These are phyloP conservation scores for Sphenostylis stenocarpa DNA, from an alignment of 306 rosid species.

Conservation along the genomic window DNA sequence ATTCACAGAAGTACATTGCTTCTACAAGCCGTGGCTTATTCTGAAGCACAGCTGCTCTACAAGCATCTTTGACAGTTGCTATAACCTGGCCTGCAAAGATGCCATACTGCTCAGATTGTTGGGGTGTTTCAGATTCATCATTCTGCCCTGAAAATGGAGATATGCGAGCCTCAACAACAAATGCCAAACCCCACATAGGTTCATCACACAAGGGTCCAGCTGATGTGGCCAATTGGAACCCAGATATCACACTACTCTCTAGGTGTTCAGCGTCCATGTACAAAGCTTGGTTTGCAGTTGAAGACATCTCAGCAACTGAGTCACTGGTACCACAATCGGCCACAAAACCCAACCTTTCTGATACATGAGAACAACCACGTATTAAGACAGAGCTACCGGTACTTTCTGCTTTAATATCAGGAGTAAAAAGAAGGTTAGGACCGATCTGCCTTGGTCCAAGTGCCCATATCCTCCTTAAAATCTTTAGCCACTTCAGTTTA, in stretches of 20 bases:
- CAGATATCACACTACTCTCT: constrained; percentile 71
- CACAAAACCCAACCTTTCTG: constrained; percentile 63
- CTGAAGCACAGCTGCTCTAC: constrained; percentile 81
- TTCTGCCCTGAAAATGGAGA: constrained; percentile 45
- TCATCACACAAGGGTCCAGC: constrained; percentile 97
- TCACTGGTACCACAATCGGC: constrained; percentile 37
- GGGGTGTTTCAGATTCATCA: constrained; percentile 57
- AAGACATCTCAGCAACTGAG: constrained; percentile 39
- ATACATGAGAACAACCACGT: constrained; percentile 49
- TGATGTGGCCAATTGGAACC: constrained; percentile 82
- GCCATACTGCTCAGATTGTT: constrained; percentile 69
- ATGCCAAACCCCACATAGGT: constrained; percentile 91
- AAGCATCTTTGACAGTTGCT: constrained; percentile 83
- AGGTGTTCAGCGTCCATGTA: constrained; percentile 66
- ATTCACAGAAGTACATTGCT: constrained; percentile 92
- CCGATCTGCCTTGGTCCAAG: constrained; percentile 84
- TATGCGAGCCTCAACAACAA: constrained; percentile 73
- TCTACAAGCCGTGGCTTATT: constrained; percentile 84
- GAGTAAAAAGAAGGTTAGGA: constrained; percentile 70
- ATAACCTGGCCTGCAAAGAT: constrained; percentile 81
- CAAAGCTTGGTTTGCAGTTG: constrained; percentile 41
- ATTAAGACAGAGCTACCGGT: constrained; percentile 52
- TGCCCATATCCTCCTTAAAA: constrained; percentile 82
- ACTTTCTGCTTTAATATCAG: constrained; percentile 53
- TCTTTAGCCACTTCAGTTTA: constrained; percentile 64